Percentiles rank a stretch among this genome's conserved stretches.
Conservation (phyloP, 306 rosid genomes). For the Albizia julibrissin region DNA sequence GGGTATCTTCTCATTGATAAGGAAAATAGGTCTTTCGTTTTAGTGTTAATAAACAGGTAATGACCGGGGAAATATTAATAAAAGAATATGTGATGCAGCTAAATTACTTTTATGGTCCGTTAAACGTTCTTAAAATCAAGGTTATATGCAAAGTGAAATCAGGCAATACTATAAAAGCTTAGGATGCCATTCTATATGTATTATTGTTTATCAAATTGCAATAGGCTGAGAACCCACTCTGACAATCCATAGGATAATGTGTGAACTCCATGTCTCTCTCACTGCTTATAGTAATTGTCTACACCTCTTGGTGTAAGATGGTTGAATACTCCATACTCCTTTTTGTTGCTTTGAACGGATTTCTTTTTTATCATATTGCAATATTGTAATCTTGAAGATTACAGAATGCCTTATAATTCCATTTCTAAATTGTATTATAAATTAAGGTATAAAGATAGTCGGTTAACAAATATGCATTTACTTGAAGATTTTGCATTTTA, state of each 20-base stretch:
- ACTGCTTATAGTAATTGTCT: background rate
- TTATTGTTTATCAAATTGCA: background rate
- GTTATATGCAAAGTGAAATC: too few species aligned
- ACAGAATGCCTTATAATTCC: background rate
- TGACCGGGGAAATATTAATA: background rate
- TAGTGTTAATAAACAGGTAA: background rate
- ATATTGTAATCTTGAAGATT: too few species aligned
- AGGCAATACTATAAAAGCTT: background rate
- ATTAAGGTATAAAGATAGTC: background rate
- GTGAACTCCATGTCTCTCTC: background rate
- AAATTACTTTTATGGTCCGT: background rate
- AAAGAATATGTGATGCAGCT: background rate
- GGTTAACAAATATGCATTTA: background rate
- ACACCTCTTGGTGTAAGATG: background rate
- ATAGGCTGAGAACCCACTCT: background rate
- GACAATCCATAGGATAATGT: background rate
- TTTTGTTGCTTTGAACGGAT: too few species aligned
- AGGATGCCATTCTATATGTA: background rate
- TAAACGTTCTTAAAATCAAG: background rate
- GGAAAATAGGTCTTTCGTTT: background rate
- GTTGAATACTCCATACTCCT: background rate
- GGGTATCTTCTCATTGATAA: background rate
- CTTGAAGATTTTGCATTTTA: constrained; percentile 10
- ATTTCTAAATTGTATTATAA: background rate
- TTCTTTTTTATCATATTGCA: background rate